Percentiles rank a stretch among this genome's conserved stretches.
These are phyloP conservation scores for Suhomyces canberraensis DNA, from an alignment of 805 yeast species.

Conservation along the genomic window DNA sequence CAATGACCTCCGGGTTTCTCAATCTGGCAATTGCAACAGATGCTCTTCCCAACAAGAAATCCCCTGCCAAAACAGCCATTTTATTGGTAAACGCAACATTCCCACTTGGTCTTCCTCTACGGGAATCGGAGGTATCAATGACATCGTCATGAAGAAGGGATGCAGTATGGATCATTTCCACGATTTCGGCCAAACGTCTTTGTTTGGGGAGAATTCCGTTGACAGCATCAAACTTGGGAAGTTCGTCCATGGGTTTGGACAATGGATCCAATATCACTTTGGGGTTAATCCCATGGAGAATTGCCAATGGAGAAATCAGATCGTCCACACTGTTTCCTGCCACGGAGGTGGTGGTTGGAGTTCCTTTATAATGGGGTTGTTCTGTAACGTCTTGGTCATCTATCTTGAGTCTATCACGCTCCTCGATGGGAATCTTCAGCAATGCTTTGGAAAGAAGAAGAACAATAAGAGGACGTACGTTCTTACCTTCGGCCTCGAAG, in stretches of 20 bases:
- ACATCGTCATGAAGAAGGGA: slow-evolving; percentile 95
- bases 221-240: slow-evolving; percentile 55
- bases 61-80: slow-evolving; percentile 97
- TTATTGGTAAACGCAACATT: slow-evolving; percentile 93
- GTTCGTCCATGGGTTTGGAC: slow-evolving; percentile 70
- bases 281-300: slow-evolving; percentile 91
- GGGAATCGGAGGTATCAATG: slow-evolving; percentile 81
- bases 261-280: slow-evolving; percentile 75
- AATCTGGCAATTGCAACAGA: slow-evolving; percentile 92
- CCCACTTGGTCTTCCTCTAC: slow-evolving; percentile 89
- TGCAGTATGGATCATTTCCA: slow-evolving; percentile 98
- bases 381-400: slow-evolving; percentile 65
- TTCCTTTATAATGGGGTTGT: slow-evolving; percentile 60
- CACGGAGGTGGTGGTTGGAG: slow-evolving; percentile 50
- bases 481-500: slow-evolving; percentile 95
- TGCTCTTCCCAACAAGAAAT: slow-evolving; percentile 90
- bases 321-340: slow-evolving; percentile 60
- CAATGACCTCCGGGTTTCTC: slow-evolving; percentile 96
- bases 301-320: slow-evolving; percentile 74
- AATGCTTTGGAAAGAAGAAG: slow-evolving; percentile 79
- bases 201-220: slow-evolving; percentile 92
- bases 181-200: slow-evolving; percentile 92
- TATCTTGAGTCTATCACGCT: slow-evolving; percentile 61
- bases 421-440: slow-evolving; percentile 63
- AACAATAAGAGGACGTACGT: slow-evolving; percentile 88